A percentile compares a stretch with the other conserved stretches of the same genome.
Conservation (phyloP, 169 alveolate genomes). For the Eimeria zaria region DNA sequence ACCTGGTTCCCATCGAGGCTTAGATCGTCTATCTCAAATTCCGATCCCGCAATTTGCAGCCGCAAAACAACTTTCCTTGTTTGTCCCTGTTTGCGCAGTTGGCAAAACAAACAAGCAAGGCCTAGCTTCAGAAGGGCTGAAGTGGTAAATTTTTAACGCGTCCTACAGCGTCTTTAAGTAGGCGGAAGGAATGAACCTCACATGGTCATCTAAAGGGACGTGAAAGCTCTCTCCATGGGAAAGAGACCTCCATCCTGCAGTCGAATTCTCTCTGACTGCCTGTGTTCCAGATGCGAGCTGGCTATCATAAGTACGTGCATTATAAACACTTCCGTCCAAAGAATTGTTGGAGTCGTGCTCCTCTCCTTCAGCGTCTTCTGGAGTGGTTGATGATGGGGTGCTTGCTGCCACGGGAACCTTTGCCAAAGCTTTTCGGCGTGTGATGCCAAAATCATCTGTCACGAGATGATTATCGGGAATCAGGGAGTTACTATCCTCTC, state of each 20-base stretch:
- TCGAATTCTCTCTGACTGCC: neutral
- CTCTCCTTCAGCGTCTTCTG: neutral
- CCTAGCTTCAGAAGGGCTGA: neutral
- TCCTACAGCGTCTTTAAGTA: neutral
- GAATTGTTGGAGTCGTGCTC: neutral
- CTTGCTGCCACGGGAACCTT: neutral
- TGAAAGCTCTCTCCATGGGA: conserved; percentile 69
- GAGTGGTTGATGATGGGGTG: neutral
- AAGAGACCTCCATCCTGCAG: conserved; percentile 13
- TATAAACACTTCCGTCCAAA: neutral
- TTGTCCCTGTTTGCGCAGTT: conserved; percentile 61
- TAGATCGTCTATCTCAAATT: conserved; percentile 61
- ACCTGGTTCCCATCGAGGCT: conserved; percentile 35
- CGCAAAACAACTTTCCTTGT: conserved; percentile 54
- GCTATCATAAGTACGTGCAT: neutral
- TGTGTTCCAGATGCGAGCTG: neutral
- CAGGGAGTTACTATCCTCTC: conserved; percentile 31
- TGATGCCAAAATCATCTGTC: conserved; percentile 34
- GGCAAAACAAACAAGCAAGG: neutral
- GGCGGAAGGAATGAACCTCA: neutral
- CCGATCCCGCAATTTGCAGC: conserved; percentile 52
- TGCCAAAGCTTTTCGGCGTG: conserved; percentile 35
- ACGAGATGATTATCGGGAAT: neutral
- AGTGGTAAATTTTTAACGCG: neutral
- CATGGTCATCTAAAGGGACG: conserved; percentile 65